phyloP scores from a whole-genome alignment of 352 stramenopile genomes.

The Pythium pectinolyticum region DNA sequence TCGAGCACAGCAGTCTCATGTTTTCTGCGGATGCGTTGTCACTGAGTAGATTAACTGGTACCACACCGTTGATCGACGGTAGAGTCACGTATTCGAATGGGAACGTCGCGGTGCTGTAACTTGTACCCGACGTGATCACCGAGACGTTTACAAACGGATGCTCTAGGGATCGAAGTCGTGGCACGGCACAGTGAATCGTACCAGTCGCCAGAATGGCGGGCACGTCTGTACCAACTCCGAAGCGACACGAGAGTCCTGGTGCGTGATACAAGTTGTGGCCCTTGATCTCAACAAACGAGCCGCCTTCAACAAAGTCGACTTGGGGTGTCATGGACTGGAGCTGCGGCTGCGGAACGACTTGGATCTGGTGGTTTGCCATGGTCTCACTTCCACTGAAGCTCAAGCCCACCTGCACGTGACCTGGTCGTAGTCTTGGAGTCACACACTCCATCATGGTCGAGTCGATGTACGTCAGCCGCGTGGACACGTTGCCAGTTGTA shows the following conservation, averaged over 20 bases:
- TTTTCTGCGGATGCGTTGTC: background rate
- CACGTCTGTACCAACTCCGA: background rate
- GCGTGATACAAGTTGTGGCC: slow-evolving; percentile 21
- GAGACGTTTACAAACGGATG: slow-evolving; percentile 20
- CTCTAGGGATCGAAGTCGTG: slow-evolving; percentile 2
- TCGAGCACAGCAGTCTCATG: slow-evolving; percentile 6
- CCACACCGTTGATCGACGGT: background rate
- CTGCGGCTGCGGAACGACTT: slow-evolving; percentile 10
- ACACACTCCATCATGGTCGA: slow-evolving; percentile 10
- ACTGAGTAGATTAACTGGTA: background rate
- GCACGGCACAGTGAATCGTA: slow-evolving; percentile 17
- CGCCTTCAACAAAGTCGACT: slow-evolving; percentile 17
- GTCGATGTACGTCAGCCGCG: slow-evolving; percentile 9
- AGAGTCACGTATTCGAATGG: slow-evolving; percentile 12
- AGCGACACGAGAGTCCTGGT: slow-evolving; percentile 13
- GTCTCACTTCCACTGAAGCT: background rate
- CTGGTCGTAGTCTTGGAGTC: slow-evolving; percentile 12
- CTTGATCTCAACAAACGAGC: slow-evolving; percentile 12
- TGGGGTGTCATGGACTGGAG: slow-evolving; percentile 7
- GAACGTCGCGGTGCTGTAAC: slow-evolving; percentile 12
- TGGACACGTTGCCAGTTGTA: background rate
- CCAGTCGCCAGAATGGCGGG: slow-evolving; percentile 2
- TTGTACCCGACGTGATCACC: background rate
- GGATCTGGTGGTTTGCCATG: slow-evolving; percentile 1
- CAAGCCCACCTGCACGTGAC: background rate